Base-by-base conservation (phyloP, 805 yeast genomes). In the Saccharomycopsis sp. region DNA sequence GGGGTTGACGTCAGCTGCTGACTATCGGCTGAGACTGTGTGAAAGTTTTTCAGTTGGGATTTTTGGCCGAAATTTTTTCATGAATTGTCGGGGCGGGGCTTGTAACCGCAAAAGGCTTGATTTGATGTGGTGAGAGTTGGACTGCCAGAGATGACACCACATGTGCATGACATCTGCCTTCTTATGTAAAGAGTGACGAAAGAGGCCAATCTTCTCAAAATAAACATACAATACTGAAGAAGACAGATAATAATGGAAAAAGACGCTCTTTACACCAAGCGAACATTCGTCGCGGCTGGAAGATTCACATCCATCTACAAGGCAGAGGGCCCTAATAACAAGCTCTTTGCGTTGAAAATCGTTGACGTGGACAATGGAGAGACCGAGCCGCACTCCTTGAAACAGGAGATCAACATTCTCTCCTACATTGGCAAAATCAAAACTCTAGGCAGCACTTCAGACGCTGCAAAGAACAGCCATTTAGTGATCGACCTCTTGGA, bases 341-440 rank as follows among this genome's bases (percentile, higher is more conserved):
- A 18, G 21, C 21, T 57, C 2, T 68, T 65, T 12, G 83, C 81
- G 0, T 60, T 81, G 40, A 81, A 81, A 62, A 64, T 73, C 9
- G 70, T 75, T 5, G 78, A 78, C 48, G 73, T 74, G 2, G 81
- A 75, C 56, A 77, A 73, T 53, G 18, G 53, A 12, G 79, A 77
- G 56, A 66, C 66, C 21, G 75, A 80, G 4, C 85, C 85, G 2
- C 85, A 81, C 61, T 71, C 72, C 55, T 69, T 76, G 29, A 55
- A 68, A 16, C 71, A 69, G 41, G 85, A 81, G 63, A 57, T 77
- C 34, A 66, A 65, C 16, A 66, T 79, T 2, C 65, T 81, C 48
- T 59, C 61, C 47, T 50, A 65, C 50, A 57, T 65, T 50, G 57
- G 59, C 34, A 14, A n/a, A 23, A 23, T 3, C 16, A 24, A 29